Evolutionary conservation across 192 early-diverging fungal species (phyloP), one percentile per base, ranked within the genome.

Genomic region (Rhizoclosmatium globosum): DNA sequence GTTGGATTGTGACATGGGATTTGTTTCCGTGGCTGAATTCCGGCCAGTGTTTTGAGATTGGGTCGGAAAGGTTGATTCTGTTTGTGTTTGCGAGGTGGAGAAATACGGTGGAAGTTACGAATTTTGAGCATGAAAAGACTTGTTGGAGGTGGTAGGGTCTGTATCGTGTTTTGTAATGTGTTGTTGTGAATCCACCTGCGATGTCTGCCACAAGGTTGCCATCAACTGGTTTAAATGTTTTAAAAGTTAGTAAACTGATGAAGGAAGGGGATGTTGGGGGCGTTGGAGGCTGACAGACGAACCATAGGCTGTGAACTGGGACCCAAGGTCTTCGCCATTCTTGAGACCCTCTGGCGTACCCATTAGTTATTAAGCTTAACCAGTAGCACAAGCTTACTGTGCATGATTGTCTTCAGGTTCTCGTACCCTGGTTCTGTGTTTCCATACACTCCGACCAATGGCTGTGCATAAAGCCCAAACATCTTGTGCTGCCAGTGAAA

Each of bases 11-110:
- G n/a, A 94, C 89, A 44, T 93, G 76, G 47, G 89, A 79, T 79
- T 94, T 94, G 68, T 89, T 89, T 6, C 91, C 90, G 64, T 84
- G 82, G 6, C 85, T 92, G 82, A 94, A 94, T 76, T 93, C 92
- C 2, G 93, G 92, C 93, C 93, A 94, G 73, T 91, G 87, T 4
- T 85, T 79, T 1, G 86, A 64, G 43, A 94, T 85, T 38, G 69
- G 79, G 44, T 84, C 82, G 23, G 81, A 68, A 71, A 90, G 93
- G 23, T 74, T 47, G 2, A 94, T 23, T 19, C 84, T 46, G 23
- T 86, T 87, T 72, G 86, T 71, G 65, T 90, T 88, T 13, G 93
- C 89, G 47, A 93, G 57, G 64, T 88, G 77, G 6, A 88, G 83
- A 41, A 93, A 79, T 0, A 94, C 86, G 41, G 92, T 84, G 19